Evolutionary conservation across 257 asterid species (phyloP).

Genomic region (Vinca minor): DNA sequence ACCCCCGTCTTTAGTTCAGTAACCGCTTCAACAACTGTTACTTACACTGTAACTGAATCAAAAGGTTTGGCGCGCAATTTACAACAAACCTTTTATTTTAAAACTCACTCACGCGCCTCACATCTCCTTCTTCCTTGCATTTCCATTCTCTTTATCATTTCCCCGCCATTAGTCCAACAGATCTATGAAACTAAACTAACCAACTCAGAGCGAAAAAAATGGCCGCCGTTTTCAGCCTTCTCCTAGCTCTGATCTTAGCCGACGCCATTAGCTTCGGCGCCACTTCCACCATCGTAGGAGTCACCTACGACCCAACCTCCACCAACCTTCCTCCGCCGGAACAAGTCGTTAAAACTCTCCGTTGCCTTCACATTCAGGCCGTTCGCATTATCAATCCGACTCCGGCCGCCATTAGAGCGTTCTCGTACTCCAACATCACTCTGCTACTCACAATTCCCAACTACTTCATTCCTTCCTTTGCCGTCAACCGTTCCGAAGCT

Average conservation of each 20-base stretch:
- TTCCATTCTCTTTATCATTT: not conserved
- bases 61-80: too few species aligned
- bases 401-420: slow-evolving; percentile 68
- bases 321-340: slow-evolving; percentile 55
- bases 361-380: slow-evolving; percentile 38
- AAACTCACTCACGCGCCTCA: not conserved
- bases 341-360: slow-evolving; percentile 40
- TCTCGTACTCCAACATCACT: slow-evolving; percentile 71
- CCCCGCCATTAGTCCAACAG: too few species aligned
- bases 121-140: too few species aligned
- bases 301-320: slow-evolving; percentile 51
- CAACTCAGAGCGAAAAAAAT: not conserved
- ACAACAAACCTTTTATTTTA: not conserved
- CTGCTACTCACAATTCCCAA: slow-evolving; percentile 74
- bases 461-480: slow-evolving; percentile 46
- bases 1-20: too few species aligned
- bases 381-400: slow-evolving; percentile 60
- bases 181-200: not conserved
- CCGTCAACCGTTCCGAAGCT: slow-evolving; percentile 56
- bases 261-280: slow-evolving; percentile 8
- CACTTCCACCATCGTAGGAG: slow-evolving; percentile 47
- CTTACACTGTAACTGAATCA: not conserved
- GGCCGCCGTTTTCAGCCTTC: slow-evolving; percentile 1
- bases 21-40: too few species aligned
- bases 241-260: slow-evolving; percentile 10